Evolutionary conservation across 257 asterid species (phyloP), one percentile per base, ranked within the genome.

Genomic region (Leptodermis oblonga): DNA sequence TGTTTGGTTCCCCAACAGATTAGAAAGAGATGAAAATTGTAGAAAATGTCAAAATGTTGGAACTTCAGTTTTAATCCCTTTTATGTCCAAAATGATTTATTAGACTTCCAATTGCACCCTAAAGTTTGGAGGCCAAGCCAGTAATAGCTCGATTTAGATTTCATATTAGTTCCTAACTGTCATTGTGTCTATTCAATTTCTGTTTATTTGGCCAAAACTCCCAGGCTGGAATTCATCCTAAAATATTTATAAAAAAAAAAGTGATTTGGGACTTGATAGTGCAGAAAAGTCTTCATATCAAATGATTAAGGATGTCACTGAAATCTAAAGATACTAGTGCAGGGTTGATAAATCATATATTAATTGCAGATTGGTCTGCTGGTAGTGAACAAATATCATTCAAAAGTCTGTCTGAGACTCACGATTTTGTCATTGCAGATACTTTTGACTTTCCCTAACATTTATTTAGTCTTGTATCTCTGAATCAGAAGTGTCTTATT

Each of bases 371-470:
- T 30, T 20, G 36, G 34, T 58, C 23, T 60, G 46, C 46, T 33
- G 33, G 46, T 60, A 60, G 7, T 65, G 70, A 65, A 22, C 22
- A 60, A 60, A 66, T 42, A 1, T 42, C 6, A 7, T 64, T 64
- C 11, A 39, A 43, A 17, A 11, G 23, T 41, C 49, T n/a, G 9
- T 0, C 3, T n/a, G 4, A 26, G 11, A 56, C 51, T 8, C 4
- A 9, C 0, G 20, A 17, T 18, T 23, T 20, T n/a, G 30, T 61
- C 28, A 18, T 18, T 61, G 7, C 46, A 36, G 7, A 22, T 36
- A 30, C 48, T 61, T 23, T 20, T 55, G 20, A 9, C 4, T 12
- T 61, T 34, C 26, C 42, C 23, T 60, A 37, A 60, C 36, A 22
- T 17, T 30, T 60, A 9, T 20, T 13, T 15, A 37, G 7, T 30